Evolutionary conservation across 371 early-diverging fungal genomes (phyloP).

Genomic region (Mortierella sp.): DNA sequence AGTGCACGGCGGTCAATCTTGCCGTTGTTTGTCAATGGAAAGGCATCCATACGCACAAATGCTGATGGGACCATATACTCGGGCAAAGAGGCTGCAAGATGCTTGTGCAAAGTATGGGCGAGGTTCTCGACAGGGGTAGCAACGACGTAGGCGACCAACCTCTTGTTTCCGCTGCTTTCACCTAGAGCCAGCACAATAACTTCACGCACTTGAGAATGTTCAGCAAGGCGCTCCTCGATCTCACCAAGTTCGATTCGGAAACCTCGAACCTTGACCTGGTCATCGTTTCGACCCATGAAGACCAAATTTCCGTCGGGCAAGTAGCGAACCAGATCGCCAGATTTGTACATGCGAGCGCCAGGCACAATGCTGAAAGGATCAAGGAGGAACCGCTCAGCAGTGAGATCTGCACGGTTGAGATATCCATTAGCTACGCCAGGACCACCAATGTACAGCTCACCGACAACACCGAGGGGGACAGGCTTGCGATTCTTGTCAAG

Average conservation of each 20-base stretch:
- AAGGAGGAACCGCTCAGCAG: slow-evolving; percentile 7
- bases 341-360: slow-evolving; percentile 45
- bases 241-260: slow-evolving; percentile 61
- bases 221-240: slow-evolving; percentile 28
- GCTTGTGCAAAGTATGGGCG: too few species aligned
- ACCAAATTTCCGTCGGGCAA: slow-evolving; percentile 52
- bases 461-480: too few species aligned
- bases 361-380: slow-evolving; percentile 3
- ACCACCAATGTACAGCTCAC: too few species aligned
- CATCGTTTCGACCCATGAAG: slow-evolving; percentile 40
- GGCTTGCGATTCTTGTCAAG: neutral
- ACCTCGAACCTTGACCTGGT: slow-evolving; percentile 59
- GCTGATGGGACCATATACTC: too few species aligned
- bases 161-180: too few species aligned
- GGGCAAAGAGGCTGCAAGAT: too few species aligned
- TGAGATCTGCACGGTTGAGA: slow-evolving; percentile 34
- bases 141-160: too few species aligned
- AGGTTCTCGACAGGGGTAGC: too few species aligned
- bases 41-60: too few species aligned
- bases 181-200: too few species aligned
- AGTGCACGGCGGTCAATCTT: too few species aligned
- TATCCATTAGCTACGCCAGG: slow-evolving; percentile 3
- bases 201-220: neutral
- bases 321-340: slow-evolving; percentile 56
- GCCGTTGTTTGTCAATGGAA: too few species aligned